These are phyloP conservation scores for Penicillium sp. DNA, from an alignment of 2,329 filamentous ascomycete species.

Conservation along the genomic window DNA sequence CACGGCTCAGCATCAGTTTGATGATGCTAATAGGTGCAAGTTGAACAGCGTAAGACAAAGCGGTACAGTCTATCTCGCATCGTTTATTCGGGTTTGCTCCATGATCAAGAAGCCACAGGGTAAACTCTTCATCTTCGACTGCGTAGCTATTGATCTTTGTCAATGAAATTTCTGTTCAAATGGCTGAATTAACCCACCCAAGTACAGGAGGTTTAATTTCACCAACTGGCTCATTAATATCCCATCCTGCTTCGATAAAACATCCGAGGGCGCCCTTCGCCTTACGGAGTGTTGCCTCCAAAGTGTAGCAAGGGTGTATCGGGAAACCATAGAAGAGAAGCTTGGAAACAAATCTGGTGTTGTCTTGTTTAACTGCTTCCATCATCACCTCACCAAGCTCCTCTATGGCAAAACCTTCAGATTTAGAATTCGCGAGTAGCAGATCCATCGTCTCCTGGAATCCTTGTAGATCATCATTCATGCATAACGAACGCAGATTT, in stretches of 20 bases:
- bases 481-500: neutral
- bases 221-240: conserved; percentile 18
- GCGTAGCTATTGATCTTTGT: conserved; percentile 23
- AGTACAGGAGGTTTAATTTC: conserved; percentile 14
- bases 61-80: conserved; percentile 31
- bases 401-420: conserved; percentile 5
- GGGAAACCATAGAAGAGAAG: conserved; percentile 12
- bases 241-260: conserved; percentile 14
- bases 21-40: conserved; percentile 23
- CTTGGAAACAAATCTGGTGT: conserved; percentile 1
- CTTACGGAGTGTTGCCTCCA: conserved; percentile 3
- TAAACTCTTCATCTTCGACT: conserved; percentile 28
- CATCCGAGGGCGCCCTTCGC: conserved; percentile 12
- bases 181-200: conserved; percentile 7
- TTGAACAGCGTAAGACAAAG: conserved; percentile 31
- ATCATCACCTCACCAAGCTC: conserved; percentile 14
- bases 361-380: conserved; percentile 9
- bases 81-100: conserved; percentile 33
- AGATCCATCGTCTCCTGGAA: conserved; percentile 4
- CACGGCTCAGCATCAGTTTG: conserved; percentile 27
- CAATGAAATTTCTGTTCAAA: conserved; percentile 1
- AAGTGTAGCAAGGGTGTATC: neutral
- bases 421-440: too few species aligned
- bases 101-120: conserved; percentile 30
- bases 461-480: neutral